Percentiles rank a stretch among this genome's conserved stretches.
These are phyloP conservation scores for Trichomonascaceae sp. DNA, from an alignment of 1,139 yeast species.

Conservation along the genomic window DNA sequence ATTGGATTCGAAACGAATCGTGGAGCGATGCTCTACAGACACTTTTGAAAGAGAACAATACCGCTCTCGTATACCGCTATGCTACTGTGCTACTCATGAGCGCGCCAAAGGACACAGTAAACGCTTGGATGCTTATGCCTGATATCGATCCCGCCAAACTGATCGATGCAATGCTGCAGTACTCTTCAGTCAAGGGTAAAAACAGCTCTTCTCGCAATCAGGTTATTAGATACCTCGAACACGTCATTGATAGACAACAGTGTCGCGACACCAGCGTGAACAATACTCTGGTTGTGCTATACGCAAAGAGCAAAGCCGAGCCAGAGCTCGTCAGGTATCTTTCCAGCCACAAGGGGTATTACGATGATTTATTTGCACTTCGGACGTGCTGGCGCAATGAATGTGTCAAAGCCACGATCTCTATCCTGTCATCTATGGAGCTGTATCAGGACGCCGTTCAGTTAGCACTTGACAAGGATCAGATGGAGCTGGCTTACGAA, in stretches of 20 bases:
- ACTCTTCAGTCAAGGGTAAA: conserved; percentile 19
- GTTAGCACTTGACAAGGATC: conserved; percentile 51
- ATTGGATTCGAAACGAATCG: conserved; percentile 53
- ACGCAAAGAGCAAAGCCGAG: conserved; percentile 43
- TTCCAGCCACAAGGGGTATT: conserved; percentile 29
- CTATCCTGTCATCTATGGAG: conserved; percentile 52
- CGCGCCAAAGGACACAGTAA: conserved; percentile 56
- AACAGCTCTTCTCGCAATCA: conserved; percentile 37
- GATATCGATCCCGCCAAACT: conserved; percentile 45
- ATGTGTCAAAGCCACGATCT: conserved; percentile 53
- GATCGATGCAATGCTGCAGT: conserved; percentile 63
- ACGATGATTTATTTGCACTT: conserved; percentile 62
- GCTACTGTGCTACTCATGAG: conserved; percentile 58
- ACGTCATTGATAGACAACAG: conserved; percentile 31
- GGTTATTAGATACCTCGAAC: conserved; percentile 51
- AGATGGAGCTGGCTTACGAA: conserved; percentile 46
- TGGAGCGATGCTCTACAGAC: conserved; percentile 66
- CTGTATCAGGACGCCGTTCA: conserved; percentile 72
- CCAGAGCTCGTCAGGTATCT: conserved; percentile 38
- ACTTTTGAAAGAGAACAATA: conserved; percentile 37
- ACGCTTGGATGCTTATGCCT: conserved; percentile 57
- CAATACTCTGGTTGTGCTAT: conserved; percentile 59
- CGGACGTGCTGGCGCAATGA: conserved; percentile 55
- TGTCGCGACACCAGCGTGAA: conserved; percentile 42
- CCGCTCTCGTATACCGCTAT: conserved; percentile 45